These are phyloP conservation scores for Piloderma croceum DNA, from an alignment of 768 basidiomycete species.

Conservation along the genomic window DNA sequence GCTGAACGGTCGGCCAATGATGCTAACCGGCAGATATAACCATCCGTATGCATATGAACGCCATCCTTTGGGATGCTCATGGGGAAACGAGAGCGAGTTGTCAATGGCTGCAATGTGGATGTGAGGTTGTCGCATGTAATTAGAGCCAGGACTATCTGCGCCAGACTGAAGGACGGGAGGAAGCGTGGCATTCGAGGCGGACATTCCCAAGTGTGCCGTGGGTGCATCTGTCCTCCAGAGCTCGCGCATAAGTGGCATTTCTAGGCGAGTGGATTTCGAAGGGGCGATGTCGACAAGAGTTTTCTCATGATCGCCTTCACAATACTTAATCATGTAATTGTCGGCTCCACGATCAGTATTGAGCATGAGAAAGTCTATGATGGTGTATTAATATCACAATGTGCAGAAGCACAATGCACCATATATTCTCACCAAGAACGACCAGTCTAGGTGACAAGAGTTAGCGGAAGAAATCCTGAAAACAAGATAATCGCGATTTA, in stretches of 20 bases:
- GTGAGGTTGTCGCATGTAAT: conserved; percentile 64
- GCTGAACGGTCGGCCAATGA: conserved; percentile 83
- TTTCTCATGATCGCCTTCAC: conserved; percentile 76
- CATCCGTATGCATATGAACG: conserved; percentile 83
- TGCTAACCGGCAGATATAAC: conserved; percentile 79
- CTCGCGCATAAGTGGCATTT: conserved; percentile 73
- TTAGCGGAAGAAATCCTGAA: conserved; percentile 6
- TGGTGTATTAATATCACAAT: conserved; percentile 3
- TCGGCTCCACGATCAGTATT: conserved; percentile 86
- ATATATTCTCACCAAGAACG: conserved; percentile 54
- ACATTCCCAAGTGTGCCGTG: conserved; percentile 33
- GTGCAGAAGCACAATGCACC: not conserved
- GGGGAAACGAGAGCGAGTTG: conserved; percentile 88
- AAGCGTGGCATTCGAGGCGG: conserved; percentile 34
- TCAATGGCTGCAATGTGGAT: conserved; percentile 92
- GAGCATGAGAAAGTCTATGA: conserved; percentile 80
- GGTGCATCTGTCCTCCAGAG: conserved; percentile 44
- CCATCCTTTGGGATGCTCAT: conserved; percentile 81
- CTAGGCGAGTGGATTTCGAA: conserved; percentile 55
- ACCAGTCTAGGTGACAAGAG: conserved; percentile 52
- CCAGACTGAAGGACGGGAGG: conserved; percentile 32
- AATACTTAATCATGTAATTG: conserved; percentile 92
- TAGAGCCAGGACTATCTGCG: conserved; percentile 14
- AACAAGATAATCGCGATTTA: conserved; percentile 28
- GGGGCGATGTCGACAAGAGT: conserved; percentile 75